Percentiles rank a stretch among this genome's conserved stretches.
phyloP scores from a whole-genome alignment of 371 early-diverging fungal genomes.

The Mucor saturninus region DNA sequence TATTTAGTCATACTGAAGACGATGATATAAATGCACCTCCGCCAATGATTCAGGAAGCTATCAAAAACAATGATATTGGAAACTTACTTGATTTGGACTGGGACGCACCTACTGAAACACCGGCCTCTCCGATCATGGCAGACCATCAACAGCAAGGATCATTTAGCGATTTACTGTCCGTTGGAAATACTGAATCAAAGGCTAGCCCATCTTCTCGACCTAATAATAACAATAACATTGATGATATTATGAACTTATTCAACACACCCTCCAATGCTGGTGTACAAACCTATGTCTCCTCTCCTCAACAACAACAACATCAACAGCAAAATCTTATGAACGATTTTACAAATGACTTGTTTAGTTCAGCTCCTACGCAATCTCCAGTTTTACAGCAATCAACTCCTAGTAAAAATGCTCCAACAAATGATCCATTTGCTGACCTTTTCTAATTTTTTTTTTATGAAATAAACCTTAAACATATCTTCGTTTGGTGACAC shows the following conservation, averaged over 20 bases:
- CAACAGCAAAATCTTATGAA: constrained; percentile 13
- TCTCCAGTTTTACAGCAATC: constrained; percentile 10
- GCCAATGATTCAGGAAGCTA: constrained; percentile 54
- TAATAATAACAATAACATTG: constrained; percentile 27
- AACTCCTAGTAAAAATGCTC: neutral
- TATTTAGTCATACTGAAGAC: constrained; percentile 51
- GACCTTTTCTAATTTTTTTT: constrained; percentile 32
- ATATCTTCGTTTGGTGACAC: neutral
- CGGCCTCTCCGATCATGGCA: constrained; percentile 33
- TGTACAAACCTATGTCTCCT: constrained; percentile 3
- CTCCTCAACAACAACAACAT: constrained; percentile 14
- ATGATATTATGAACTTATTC: constrained; percentile 46
- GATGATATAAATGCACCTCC: constrained; percentile 61
- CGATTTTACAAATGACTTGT: constrained; percentile 26
- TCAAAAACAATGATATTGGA: constrained; percentile 62
- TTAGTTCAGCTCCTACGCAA: constrained; percentile 18
- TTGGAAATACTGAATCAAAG: constrained; percentile 18
- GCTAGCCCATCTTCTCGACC: constrained; percentile 4
- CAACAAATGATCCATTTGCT: constrained; percentile 39
- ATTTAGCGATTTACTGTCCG: constrained; percentile 40
- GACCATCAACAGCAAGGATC: constrained; percentile 24
- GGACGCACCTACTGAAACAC: constrained; percentile 42
- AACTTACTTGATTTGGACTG: constrained; percentile 60
- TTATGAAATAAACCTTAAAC: neutral
- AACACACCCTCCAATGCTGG: constrained; percentile 23